phyloP scores from a whole-genome alignment of 257 asterid species.

The Scutellaria galericulata region DNA sequence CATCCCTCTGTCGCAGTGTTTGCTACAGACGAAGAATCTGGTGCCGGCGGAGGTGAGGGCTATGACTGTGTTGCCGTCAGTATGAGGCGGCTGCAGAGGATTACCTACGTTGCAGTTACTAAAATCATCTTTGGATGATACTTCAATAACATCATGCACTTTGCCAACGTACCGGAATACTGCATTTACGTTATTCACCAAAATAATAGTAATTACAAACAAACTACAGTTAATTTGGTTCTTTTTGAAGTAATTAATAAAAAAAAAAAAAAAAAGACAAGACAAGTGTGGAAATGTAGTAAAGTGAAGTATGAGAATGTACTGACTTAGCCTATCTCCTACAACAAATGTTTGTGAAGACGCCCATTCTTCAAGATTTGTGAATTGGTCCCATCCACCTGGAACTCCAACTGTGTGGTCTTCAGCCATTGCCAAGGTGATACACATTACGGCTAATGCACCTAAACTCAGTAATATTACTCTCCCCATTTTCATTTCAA shows the following conservation, averaged over 20 bases:
- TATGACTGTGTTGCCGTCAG: constrained; percentile 57
- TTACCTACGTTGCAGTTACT: constrained; percentile 54
- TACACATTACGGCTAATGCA: too few relatives aligned
- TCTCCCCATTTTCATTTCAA: too few relatives aligned
- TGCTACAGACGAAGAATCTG: constrained; percentile 71
- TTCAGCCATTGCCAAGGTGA: constrained; percentile 48
- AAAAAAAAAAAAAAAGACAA: too few relatives aligned
- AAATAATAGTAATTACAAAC: too few relatives aligned
- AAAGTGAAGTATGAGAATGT: too few relatives aligned
- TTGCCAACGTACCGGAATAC: constrained; percentile 50
- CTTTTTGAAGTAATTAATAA: too few relatives aligned
- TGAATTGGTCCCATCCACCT: constrained; percentile 60
- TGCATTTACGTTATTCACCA: constrained; percentile 33
- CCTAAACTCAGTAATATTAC: neutral
- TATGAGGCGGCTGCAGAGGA: constrained; percentile 43
- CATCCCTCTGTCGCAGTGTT: constrained; percentile 75
- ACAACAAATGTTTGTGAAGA: constrained; percentile 44
- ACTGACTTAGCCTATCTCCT: constrained; percentile 65
- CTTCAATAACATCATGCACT: constrained; percentile 68
- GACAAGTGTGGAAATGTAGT: too few relatives aligned
- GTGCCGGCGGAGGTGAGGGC: constrained; percentile 59
- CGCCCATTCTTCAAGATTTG: constrained; percentile 56
- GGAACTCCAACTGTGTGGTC: constrained; percentile 62
- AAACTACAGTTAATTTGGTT: too few relatives aligned
- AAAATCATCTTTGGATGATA: constrained; percentile 53